These are phyloP conservation scores for Sanghuangporus baumii DNA, from an alignment of 1,284 basidiomycete genomes.

Conservation along the genomic window DNA sequence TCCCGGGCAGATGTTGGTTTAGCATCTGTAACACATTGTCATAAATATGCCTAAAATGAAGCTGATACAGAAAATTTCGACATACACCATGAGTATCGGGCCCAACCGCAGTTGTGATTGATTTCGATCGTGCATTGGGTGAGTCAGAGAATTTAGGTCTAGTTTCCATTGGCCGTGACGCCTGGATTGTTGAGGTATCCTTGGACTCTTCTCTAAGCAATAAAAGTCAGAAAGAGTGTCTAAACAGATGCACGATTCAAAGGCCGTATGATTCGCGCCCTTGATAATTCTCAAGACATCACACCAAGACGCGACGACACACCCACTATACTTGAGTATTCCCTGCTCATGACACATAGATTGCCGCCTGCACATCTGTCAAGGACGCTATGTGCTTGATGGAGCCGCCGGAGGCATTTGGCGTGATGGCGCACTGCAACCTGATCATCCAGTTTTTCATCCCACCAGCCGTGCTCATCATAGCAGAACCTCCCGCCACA, in stretches of 20 bases:
- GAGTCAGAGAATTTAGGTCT: conserved; percentile 27
- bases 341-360: too few relatives aligned
- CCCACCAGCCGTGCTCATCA: neutral
- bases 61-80: conserved; percentile 15
- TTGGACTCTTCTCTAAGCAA: neutral
- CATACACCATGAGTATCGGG: conserved; percentile 73
- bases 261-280: too few relatives aligned
- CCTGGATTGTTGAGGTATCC: neutral
- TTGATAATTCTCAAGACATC: too few relatives aligned
- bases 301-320: too few relatives aligned
- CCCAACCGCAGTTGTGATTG: conserved; percentile 65
- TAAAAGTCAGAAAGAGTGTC: neutral
- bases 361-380: too few relatives aligned
- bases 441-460: too few relatives aligned
- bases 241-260: too few relatives aligned
- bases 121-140: conserved; percentile 69
- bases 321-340: too few relatives aligned
- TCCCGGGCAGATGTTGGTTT: conserved; percentile 46
- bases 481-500: neutral
- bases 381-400: too few relatives aligned
- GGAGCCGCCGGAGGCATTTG: too few relatives aligned
- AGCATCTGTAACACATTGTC: conserved; percentile 35
- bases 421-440: too few relatives aligned
- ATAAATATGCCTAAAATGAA: neutral
- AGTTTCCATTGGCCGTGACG: neutral